Percentiles rank a stretch among this genome's conserved stretches.
phyloP scores from a whole-genome alignment of 768 basidiomycete species.

The Termitomyces sp. region DNA sequence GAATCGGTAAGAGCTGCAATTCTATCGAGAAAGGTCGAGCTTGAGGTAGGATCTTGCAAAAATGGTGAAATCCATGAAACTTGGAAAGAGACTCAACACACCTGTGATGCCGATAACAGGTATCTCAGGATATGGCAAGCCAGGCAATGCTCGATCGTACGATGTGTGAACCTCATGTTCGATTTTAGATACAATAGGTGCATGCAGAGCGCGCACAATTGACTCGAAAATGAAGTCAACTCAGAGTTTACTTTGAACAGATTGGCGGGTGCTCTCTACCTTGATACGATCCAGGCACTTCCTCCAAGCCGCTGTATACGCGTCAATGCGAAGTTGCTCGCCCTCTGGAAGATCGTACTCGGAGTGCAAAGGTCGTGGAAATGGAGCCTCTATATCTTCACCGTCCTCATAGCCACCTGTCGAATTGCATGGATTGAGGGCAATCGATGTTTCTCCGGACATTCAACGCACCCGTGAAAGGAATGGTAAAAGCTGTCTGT shows the following conservation, averaged over 20 bases:
- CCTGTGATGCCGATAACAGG: constrained; percentile 55
- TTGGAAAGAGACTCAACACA: constrained; percentile 20
- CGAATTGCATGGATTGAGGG: background rate
- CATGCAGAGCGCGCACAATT: constrained; percentile 42
- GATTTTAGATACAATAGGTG: constrained; percentile 41
- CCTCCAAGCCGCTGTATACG: constrained; percentile 54
- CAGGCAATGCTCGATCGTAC: constrained; percentile 41
- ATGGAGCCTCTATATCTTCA: background rate
- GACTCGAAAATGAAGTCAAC: constrained; percentile 8
- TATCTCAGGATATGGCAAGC: constrained; percentile 55
- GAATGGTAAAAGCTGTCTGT: constrained; percentile 15
- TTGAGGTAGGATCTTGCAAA: constrained; percentile 35
- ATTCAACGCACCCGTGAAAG: constrained; percentile 10
- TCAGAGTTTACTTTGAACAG: background rate
- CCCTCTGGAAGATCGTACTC: constrained; percentile 13
- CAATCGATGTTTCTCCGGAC: background rate
- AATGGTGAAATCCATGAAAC: background rate
- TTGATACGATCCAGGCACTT: constrained; percentile 53
- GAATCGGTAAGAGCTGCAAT: constrained; percentile 31
- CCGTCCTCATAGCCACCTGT: constrained; percentile 2
- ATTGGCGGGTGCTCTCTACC: constrained; percentile 27
- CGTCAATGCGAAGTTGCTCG: constrained; percentile 34
- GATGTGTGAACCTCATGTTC: constrained; percentile 36
- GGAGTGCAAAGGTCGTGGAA: background rate
- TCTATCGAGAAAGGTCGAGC: constrained; percentile 41